Conservation (phyloP, 768 basidiomycete species). For the Amanita inopinata region DNA sequence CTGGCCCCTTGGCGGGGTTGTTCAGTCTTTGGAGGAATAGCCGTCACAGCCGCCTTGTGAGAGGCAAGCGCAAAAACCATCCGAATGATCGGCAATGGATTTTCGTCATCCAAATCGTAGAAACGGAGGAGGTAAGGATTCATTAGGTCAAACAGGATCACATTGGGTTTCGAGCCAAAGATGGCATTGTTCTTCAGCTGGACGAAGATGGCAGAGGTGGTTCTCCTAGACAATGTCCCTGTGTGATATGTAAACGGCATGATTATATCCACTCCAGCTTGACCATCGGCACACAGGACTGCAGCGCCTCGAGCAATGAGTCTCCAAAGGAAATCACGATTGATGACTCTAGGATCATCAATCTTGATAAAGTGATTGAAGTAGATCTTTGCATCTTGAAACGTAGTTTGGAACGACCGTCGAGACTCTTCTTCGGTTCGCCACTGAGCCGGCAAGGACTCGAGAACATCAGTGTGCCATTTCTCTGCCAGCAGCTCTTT, state of each 20-base stretch:
- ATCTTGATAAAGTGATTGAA: slow-evolving; percentile 25
- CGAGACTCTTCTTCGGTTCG: not conserved
- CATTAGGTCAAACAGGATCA: not conserved
- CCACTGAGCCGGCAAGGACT: slow-evolving; percentile 1
- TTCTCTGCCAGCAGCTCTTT: slow-evolving; percentile 2
- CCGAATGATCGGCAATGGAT: not conserved
- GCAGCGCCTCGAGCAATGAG: slow-evolving; percentile 19
- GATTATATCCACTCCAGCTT: slow-evolving; percentile 17
- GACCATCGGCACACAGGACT: slow-evolving; percentile 17
- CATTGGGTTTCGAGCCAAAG: not conserved
- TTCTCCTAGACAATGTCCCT: not conserved
- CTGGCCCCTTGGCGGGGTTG: too few species aligned
- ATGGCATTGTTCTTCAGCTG: not conserved
- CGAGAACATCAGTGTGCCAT: not conserved
- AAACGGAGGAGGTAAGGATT: not conserved
- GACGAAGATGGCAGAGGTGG: not conserved
- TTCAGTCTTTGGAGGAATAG: not conserved
- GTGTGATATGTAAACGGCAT: slow-evolving; percentile 16
- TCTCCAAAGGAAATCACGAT: slow-evolving; percentile 14
- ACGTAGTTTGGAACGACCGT: slow-evolving; percentile 10
- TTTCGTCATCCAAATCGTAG: not conserved
- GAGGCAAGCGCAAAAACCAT: not conserved
- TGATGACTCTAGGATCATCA: slow-evolving; percentile 12
- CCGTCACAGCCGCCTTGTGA: not conserved
- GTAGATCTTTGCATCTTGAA: slow-evolving; percentile 13